These are phyloP conservation scores for Fraxinus baroniana DNA, from an alignment of 305 asterid genomes.

Conservation along the genomic window DNA sequence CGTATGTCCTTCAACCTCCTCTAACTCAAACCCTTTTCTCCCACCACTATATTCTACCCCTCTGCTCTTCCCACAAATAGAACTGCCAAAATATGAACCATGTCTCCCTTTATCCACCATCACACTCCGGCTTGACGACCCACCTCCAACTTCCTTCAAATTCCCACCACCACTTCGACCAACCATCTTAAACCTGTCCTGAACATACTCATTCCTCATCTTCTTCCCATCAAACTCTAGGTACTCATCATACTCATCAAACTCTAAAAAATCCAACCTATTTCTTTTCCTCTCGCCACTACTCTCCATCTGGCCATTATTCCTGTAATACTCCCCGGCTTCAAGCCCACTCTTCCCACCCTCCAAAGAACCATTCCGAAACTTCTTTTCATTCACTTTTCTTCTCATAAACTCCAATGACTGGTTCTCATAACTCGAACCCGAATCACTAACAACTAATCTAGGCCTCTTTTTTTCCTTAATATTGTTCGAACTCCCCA, in stretches of 20 bases:
- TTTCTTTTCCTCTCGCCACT: constrained; percentile 55
- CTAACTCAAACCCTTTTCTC: constrained; percentile 45
- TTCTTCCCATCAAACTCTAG: constrained; percentile 53
- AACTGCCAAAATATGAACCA: constrained; percentile 42
- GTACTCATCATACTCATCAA: constrained; percentile 67
- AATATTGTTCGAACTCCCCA: constrained; percentile 35
- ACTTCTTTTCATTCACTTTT: constrained; percentile 45
- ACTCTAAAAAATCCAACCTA: constrained; percentile 50
- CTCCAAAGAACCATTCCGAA: constrained; percentile 46
- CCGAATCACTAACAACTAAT: constrained; percentile 42
- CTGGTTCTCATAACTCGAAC: constrained; percentile 73
- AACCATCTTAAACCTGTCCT: constrained; percentile 41
- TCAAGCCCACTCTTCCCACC: constrained; percentile 42
- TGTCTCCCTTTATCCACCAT: constrained; percentile 51
- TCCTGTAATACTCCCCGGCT: constrained; percentile 41
- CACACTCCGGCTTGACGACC: constrained; percentile 45
- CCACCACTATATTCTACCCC: constrained; percentile 32
- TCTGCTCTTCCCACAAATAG: constrained; percentile 43
- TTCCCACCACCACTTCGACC: constrained; percentile 44
- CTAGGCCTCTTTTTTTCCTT: constrained; percentile 65
- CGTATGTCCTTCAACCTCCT: constrained; percentile 52
- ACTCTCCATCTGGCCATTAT: constrained; percentile 38
- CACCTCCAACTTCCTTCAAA: constrained; percentile 43
- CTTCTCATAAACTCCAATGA: constrained; percentile 52
- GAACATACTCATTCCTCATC: constrained; percentile 48